Evolutionary conservation across 257 asterid species (phyloP).

Genomic region (Plantago elongata): DNA sequence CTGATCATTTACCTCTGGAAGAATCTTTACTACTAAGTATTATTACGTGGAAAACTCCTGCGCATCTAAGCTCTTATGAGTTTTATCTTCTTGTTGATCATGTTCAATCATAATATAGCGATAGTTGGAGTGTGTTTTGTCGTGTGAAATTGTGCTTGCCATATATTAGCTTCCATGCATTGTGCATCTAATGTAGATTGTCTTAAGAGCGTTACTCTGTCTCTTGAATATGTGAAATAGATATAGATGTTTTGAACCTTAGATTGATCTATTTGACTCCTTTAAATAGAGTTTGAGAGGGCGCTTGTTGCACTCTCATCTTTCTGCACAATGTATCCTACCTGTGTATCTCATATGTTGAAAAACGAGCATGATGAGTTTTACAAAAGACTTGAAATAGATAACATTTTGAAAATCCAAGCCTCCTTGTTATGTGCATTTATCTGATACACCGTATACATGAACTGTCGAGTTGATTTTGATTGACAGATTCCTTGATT

Average conservation of each 20-base stretch:
- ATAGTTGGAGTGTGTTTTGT: background rate
- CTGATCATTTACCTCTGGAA: background rate
- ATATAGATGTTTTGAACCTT: background rate
- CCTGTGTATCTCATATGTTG: background rate
- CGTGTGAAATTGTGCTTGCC: background rate
- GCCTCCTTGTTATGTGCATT: background rate
- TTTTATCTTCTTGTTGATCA: background rate
- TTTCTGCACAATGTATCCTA: background rate
- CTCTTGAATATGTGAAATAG: constrained; percentile 2
- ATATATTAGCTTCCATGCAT: too few relatives aligned
- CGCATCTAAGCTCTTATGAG: background rate
- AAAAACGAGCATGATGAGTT: constrained; percentile 1
- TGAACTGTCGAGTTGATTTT: background rate
- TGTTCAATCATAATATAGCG: background rate
- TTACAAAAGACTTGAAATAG: too few relatives aligned
- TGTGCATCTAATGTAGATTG: constrained; percentile 4
- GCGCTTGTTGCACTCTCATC: background rate
- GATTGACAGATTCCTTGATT: background rate
- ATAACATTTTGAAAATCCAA: background rate
- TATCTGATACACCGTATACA: background rate
- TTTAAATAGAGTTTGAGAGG: background rate
- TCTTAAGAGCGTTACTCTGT: background rate
- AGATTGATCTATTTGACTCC: constrained; percentile 2
- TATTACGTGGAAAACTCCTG: background rate
- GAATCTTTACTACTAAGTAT: background rate